These are phyloP conservation scores for Aspergillus campestris DNA, from an alignment of 495 filamentous ascomycete species.

Conservation along the genomic window DNA sequence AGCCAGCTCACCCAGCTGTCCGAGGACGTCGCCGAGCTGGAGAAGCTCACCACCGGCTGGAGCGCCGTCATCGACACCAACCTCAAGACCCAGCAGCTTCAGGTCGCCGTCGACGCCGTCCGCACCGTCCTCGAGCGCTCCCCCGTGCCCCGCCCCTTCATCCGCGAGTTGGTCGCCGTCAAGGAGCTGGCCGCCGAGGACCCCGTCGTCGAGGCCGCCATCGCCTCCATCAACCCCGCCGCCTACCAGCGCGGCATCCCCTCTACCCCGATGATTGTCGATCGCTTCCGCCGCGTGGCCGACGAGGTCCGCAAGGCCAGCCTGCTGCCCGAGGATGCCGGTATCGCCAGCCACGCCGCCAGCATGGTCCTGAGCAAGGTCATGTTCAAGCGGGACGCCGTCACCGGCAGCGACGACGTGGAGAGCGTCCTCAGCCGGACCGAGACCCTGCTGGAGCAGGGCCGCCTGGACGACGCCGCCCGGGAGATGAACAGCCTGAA, in stretches of 20 bases:
- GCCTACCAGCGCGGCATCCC: conserved; percentile 91
- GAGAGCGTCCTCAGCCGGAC: conserved; percentile 87
- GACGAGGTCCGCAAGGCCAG: conserved; percentile 88
- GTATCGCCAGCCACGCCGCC: conserved; percentile 85
- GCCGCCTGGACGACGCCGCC: conserved; percentile 80
- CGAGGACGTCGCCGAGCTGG: conserved; percentile 66
- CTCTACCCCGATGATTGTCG: conserved; percentile 73
- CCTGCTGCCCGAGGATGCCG: conserved; percentile 83
- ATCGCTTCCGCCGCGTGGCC: conserved; percentile 93
- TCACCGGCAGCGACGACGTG: conserved; percentile 81
- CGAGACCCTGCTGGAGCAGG: conserved; percentile 83
- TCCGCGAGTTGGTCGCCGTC: conserved; percentile 82
- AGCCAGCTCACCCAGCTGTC: conserved; percentile 75
- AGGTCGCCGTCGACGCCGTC: conserved; percentile 90
- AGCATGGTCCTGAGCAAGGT: conserved; percentile 83
- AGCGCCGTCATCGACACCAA: conserved; percentile 79
- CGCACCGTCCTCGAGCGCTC: conserved; percentile 68
- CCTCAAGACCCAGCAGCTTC: conserved; percentile 87
- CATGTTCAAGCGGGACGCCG: conserved; percentile 86
- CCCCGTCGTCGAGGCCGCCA: conserved; percentile 78
- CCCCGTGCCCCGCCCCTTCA: conserved; percentile 70
- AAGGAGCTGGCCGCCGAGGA: conserved; percentile 84
- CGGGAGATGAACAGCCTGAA: conserved; percentile 87
- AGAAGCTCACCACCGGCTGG: conserved; percentile 77
- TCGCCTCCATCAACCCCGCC: conserved; percentile 84